These are phyloP conservation scores for Aureobasidium sp. DNA, from an alignment of 2,329 filamentous ascomycete genomes.

Conservation along the genomic window DNA sequence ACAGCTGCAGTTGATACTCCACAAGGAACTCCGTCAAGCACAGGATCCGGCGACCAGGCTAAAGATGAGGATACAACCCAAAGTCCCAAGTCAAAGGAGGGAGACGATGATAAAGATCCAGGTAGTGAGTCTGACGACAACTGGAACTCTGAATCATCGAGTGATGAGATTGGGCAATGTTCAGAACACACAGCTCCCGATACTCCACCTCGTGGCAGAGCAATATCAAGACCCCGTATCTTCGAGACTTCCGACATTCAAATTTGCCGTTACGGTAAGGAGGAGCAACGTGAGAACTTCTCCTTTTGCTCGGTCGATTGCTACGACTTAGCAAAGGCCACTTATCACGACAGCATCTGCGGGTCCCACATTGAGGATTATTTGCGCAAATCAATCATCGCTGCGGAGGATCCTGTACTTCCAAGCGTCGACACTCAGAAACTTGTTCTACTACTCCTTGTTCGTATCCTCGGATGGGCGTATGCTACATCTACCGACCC, in stretches of 20 bases:
- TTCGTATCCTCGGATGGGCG: conserved; percentile 11
- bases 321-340: not conserved
- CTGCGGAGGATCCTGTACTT: not conserved
- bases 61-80: not conserved
- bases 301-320: conserved; percentile 11
- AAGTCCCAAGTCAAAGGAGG: not conserved
- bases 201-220: not conserved
- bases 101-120: not conserved
- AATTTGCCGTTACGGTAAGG: conserved; percentile 2
- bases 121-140: not conserved
- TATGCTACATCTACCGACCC: conserved; percentile 1
- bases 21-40: not conserved
- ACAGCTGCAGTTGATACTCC: not conserved
- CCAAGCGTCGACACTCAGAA: not conserved
- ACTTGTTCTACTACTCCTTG: conserved; percentile 5
- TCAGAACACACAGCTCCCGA: not conserved
- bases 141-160: not conserved
- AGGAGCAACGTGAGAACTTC: not conserved
- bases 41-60: too few species aligned
- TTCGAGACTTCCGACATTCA: conserved; percentile 6
- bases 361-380: not conserved
- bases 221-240: not conserved
- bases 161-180: not conserved
- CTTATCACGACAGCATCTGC: conserved; percentile 1
- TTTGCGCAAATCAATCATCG: not conserved